These are phyloP conservation scores for Xerophyta viscosa DNA, from an alignment of 106 monocot species.

Conservation along the genomic window DNA sequence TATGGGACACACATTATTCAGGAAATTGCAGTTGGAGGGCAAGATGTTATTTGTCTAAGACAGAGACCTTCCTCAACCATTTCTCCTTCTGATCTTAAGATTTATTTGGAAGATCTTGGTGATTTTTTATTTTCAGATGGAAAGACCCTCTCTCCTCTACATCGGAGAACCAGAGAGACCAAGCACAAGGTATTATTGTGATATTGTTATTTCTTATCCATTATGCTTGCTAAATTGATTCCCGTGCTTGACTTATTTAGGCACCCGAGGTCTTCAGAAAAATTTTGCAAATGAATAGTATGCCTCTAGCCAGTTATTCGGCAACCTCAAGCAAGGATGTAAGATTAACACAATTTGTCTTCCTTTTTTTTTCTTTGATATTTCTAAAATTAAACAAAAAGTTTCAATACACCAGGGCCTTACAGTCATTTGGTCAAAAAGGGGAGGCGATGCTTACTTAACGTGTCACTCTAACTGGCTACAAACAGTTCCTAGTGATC, in stretches of 20 bases:
- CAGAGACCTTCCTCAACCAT: conserved; percentile 64
- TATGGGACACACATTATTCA: conserved; percentile 94
- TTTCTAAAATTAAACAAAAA: conserved; percentile 5
- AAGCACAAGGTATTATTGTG: conserved; percentile 53
- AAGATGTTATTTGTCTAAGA: conserved; percentile 69
- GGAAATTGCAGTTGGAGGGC: conserved; percentile 69
- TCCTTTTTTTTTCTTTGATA: not conserved
- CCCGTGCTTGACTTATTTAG: conserved; percentile 25
- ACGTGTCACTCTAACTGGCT: conserved; percentile 70
- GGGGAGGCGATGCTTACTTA: conserved; percentile 61
- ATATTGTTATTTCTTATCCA: not conserved
- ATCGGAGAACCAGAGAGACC: conserved; percentile 53
- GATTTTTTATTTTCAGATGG: conserved; percentile 84
- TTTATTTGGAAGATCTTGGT: conserved; percentile 84
- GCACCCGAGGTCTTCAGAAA: conserved; percentile 71
- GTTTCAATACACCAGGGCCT: conserved; percentile 52
- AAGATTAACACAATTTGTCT: conserved; percentile 4
- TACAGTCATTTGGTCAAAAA: conserved; percentile 75
- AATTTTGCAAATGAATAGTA: conserved; percentile 69
- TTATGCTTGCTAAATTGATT: conserved; percentile 13
- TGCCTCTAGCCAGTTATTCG: conserved; percentile 53
- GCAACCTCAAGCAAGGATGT: conserved; percentile 92
- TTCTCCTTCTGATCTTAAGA: conserved; percentile 58
- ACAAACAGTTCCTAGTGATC: conserved; percentile 61
- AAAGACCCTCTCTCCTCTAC: conserved; percentile 58